These are phyloP conservation scores for Microcera coccophila DNA, from an alignment of 2,329 filamentous ascomycete species.

Conservation along the genomic window DNA sequence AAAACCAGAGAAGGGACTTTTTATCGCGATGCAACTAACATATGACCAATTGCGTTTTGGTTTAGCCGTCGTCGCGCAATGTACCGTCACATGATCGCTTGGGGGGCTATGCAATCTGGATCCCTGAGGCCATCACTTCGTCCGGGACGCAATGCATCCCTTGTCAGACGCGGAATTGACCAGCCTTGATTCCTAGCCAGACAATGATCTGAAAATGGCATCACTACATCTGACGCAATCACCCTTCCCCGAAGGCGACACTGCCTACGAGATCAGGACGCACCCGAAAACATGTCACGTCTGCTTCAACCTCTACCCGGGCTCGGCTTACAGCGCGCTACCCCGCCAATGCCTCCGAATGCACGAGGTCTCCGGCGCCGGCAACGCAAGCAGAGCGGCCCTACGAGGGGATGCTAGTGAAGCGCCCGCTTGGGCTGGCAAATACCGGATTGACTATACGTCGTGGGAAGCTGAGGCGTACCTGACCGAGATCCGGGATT, in stretches of 20 bases:
- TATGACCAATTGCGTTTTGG: background rate
- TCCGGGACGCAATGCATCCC: too few species aligned
- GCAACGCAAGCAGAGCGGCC: conserved; percentile 10
- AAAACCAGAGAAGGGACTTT: too few species aligned
- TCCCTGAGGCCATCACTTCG: too few species aligned
- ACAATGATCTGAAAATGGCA: too few species aligned
- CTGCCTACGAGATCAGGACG: conserved; percentile 11
- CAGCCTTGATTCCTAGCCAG: too few species aligned
- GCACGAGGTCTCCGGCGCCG: conserved; percentile 13
- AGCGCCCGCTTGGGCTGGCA: conserved; percentile 11
- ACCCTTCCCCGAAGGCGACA: conserved; percentile 11
- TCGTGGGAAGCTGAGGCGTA: conserved; percentile 13
- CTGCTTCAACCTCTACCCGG: conserved; percentile 19
- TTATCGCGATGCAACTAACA: background rate
- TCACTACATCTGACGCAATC: conserved; percentile 8
- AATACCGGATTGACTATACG: conserved; percentile 12
- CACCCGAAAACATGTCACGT: conserved; percentile 12
- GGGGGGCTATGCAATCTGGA: background rate
- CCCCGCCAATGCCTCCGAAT: conserved; percentile 13
- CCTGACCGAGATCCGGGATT: conserved; percentile 8
- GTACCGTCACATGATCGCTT: background rate
- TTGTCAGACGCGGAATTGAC: too few species aligned
- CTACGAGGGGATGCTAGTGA: conserved; percentile 2
- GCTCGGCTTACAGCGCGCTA: conserved; percentile 9
- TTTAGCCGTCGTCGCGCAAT: background rate